Percentiles rank a stretch among this genome's conserved stretches.
Evolutionary conservation across 2,329 filamentous ascomycete species (phyloP).

Genomic region (Fusarium marasasianum): DNA sequence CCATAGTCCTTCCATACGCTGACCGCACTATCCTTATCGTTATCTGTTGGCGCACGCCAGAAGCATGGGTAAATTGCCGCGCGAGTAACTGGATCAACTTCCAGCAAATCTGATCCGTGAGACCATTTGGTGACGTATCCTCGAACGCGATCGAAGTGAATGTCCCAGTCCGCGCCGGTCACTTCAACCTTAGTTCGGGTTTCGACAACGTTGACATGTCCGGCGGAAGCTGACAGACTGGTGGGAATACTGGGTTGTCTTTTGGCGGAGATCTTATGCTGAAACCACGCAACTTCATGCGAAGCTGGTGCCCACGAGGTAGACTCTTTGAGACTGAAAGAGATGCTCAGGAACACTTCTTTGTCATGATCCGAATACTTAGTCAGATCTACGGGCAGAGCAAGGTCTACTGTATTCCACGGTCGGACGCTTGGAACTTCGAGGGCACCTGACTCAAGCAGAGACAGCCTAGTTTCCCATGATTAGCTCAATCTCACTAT

Average conservation of each 20-base stretch:
- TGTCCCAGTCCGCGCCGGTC: background rate
- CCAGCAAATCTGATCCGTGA: background rate
- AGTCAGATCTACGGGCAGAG: background rate
- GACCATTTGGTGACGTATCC: constrained; percentile 10
- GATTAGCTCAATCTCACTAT: background rate
- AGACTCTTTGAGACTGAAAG: background rate
- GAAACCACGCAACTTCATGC: constrained; percentile 4
- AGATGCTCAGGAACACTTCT: background rate
- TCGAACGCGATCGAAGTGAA: background rate
- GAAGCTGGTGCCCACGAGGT: background rate
- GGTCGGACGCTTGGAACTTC: background rate
- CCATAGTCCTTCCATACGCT: constrained; percentile 5
- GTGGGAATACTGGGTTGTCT: accelerated
- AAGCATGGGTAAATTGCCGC: constrained; percentile 9
- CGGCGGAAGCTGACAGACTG: accelerated
- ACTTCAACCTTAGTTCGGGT: background rate
- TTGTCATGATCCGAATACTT: background rate
- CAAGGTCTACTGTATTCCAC: background rate
- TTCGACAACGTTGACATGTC: background rate
- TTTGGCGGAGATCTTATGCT: constrained; percentile 1
- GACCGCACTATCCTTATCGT: constrained; percentile 2
- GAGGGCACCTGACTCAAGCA: background rate
- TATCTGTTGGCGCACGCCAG: constrained; percentile 10
- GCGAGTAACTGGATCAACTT: background rate
- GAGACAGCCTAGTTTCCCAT: accelerated